Percentiles rank a stretch among this genome's conserved stretches.
These are phyloP conservation scores for Linnemannia zychae DNA, from an alignment of 192 early-diverging fungal genomes.

Conservation along the genomic window DNA sequence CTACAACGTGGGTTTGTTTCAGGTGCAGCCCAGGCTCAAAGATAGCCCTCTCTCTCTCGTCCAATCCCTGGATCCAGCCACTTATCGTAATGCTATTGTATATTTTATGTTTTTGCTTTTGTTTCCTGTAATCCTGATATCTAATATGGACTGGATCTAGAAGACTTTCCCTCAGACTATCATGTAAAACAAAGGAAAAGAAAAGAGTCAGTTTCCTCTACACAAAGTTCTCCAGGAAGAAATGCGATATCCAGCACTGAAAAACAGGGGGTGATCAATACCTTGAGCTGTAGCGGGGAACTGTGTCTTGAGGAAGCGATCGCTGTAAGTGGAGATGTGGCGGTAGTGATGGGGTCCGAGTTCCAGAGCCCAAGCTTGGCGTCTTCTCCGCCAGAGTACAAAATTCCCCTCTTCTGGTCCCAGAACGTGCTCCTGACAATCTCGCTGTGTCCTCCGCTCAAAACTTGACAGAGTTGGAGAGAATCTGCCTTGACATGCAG, in stretches of 20 bases:
- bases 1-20: slow-evolving; percentile 4
- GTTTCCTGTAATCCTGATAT: neutral
- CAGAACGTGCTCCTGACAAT: slow-evolving; percentile 87
- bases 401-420: slow-evolving; percentile 69
- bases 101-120: neutral
- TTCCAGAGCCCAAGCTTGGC: slow-evolving; percentile 80
- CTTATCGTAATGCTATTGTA: neutral
- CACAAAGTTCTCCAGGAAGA: no score
- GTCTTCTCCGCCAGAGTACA: slow-evolving; percentile 87
- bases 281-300: slow-evolving; percentile 39
- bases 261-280: neutral
- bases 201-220: neutral
- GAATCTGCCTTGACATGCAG: slow-evolving; percentile 84
- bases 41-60: neutral
- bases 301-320: slow-evolving; percentile 42
- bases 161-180: slow-evolving; percentile 35
- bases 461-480: slow-evolving; percentile 81
- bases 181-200: neutral
- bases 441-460: slow-evolving; percentile 88
- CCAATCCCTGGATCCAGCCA: neutral
- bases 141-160: slow-evolving; percentile 40
- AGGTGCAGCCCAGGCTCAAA: no score
- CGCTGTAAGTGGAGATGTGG: slow-evolving; percentile 18
- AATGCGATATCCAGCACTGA: no score
- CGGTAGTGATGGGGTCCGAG: neutral